phyloP scores from a whole-genome alignment of 2,329 filamentous ascomycete species.

The Fusarium nygamai region DNA sequence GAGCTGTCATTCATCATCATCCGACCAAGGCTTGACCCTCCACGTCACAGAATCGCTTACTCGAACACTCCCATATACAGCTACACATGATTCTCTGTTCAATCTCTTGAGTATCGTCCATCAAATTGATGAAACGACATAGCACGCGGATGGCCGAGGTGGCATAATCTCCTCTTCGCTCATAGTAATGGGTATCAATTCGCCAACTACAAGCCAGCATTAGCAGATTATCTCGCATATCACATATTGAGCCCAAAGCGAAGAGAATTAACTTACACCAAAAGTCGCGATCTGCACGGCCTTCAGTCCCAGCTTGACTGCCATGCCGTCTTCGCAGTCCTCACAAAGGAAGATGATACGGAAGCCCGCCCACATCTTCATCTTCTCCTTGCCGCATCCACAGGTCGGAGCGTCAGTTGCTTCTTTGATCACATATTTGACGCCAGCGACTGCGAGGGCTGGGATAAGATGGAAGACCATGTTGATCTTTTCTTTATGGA shows the following conservation, averaged over 20 bases:
- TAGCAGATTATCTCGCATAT: neutral
- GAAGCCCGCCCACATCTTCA: neutral
- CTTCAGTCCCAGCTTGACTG: neutral
- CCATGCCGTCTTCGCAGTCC: neutral
- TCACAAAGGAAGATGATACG: neutral
- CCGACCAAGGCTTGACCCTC: too few species aligned
- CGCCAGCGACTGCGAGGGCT: neutral
- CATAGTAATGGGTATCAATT: neutral
- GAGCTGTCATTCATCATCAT: neutral
- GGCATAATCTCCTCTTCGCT: fast-evolving
- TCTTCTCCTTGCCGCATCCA: neutral
- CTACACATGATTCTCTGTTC: neutral
- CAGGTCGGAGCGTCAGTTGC: neutral
- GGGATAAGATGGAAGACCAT: neutral
- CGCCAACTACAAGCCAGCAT: neutral
- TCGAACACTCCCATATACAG: neutral
- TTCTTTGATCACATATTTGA: neutral
- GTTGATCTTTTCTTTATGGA: neutral
- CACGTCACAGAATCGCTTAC: neutral
- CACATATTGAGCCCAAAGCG: neutral
- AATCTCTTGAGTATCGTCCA: neutral
- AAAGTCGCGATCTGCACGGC: neutral
- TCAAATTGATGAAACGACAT: too few species aligned
- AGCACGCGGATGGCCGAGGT: neutral
- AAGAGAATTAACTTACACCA: neutral